Evolutionary conservation across 768 basidiomycete species (phyloP), one percentile per base, ranked within the genome.

Genomic region (Boletus coccyginus): DNA sequence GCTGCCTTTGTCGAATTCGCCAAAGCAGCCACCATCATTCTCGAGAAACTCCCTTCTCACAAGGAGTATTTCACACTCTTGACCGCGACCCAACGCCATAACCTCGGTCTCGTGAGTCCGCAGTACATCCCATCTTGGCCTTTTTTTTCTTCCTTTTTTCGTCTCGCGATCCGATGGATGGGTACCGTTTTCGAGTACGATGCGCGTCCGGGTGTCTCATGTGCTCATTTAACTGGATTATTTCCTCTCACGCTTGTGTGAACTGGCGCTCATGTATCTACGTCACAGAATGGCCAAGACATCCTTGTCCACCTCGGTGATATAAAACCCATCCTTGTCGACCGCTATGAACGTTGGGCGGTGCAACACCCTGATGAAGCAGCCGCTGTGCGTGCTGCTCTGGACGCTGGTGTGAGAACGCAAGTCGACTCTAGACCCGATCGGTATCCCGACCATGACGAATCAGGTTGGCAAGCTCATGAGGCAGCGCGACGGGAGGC

Each of bases 31-130:
- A 90, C 87, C 1, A 74, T 92, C 55, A 87, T 91, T 7, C 80
- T 90, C 12, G 89, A 93, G 74, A 86, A 82, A 60, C 74, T 93
- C n/a, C 90, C 90, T 0, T 73, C 75, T 1, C 91, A 92, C 72
- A 74, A 78, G 51, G 85, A 90, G 43, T 92, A 87, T 66, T 63
- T 78, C 35, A 74, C 73, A 1, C 69, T 83, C 44, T 69, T 93
- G 62, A 85, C 68, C 44, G 52, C 73, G 7, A 74, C 77, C 12
- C 90, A 92, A 64, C 78, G 85, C 50, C 74, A 82, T 49, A 89
- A 90, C 69, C 78, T 92, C 17, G 80, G 77, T 33, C 69, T 83
- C 76, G 91, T 92, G 70, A 71, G 89, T 83, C 66, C 60, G 62
- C 66, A 67, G 66, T 16, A 52, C 48, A 49, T 46, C 24, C 17